Base-by-base conservation (phyloP, 2,329 filamentous ascomycete genomes). In the Berkeleyomyces rouxiae region DNA sequence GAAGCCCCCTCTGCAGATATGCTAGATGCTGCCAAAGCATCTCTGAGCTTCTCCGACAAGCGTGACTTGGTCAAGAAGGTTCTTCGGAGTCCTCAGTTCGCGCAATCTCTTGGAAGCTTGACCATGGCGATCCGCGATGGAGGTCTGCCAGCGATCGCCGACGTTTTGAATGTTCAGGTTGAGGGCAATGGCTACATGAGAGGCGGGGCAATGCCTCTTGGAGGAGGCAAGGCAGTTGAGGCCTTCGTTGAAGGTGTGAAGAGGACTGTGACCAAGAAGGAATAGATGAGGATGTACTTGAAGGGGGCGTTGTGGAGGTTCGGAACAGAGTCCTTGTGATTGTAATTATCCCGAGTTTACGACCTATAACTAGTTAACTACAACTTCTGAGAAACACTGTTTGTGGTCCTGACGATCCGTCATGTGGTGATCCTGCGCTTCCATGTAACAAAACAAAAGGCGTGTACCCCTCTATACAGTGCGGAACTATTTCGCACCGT, bases 231-330 rank as follows among this genome's bases (percentile, higher is more conserved):
- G 68, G 92, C 92, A 10, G 85, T 99, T 1, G 86, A 95, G 75
- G 88, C 88, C 3, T 99, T 99, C 73, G 80, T 99, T 31, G 83
- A 95, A 63, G 93, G 92, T 2, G 85, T 96, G 58, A 93, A 87
- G 79, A 86, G 82, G 75, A 85, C 83, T 4, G 86, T 90, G 0
- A 74, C 61, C 10, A 63, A 65, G 64, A 64, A 64, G 51, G 63
- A 64, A n/a, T 53, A 16, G 43, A 44, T 33, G 33, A 9, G 46
- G 46, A n/a, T 51, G 16, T 31, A 51, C 33, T 46, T 46, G 43
- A 46, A 10, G n/a, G n/a, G 43, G n/a, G 2, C 43, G 43, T 10
- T n/a, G 43, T 46, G 10, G 43, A 46, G 43, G 43, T 46, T n/a
- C 23, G 23, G 23, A 23, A 23, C 23, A 23, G 23, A 23, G 23